These are phyloP conservation scores for Cystobasidiopsis lactophilus DNA, from an alignment of 768 basidiomycete genomes.

Conservation along the genomic window DNA sequence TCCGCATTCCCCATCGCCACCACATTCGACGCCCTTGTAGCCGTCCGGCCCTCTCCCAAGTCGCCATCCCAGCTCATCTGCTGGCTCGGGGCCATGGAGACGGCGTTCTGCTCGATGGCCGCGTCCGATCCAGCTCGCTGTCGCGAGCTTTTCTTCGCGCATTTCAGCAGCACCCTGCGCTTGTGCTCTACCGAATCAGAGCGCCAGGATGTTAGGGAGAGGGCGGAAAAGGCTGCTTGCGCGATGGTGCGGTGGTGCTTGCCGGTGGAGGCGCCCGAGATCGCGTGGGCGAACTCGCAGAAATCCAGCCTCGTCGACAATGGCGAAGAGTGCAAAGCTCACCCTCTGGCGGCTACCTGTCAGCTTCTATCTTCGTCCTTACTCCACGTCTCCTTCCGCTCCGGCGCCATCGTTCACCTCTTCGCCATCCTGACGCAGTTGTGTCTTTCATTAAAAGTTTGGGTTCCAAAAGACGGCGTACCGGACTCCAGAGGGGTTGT, in stretches of 20 bases:
- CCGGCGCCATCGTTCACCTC: slow-evolving; percentile 54
- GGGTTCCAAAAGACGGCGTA: slow-evolving; percentile 25
- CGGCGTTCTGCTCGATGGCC: slow-evolving; percentile 44
- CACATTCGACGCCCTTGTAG: slow-evolving; percentile 44
- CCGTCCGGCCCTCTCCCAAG: slow-evolving; percentile 38
- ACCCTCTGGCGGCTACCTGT: slow-evolving; percentile 38
- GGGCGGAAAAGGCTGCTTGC: not conserved
- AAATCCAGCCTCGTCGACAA: slow-evolving; percentile 15
- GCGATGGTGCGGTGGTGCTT: not conserved
- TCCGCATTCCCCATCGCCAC: slow-evolving; percentile 26
- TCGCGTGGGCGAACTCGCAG: slow-evolving; percentile 1
- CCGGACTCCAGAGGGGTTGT: slow-evolving; percentile 18
- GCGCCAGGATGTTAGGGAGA: not conserved
- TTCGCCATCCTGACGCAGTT: slow-evolving; percentile 51
- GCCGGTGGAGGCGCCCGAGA: slow-evolving; percentile 1
- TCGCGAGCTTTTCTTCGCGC: not conserved
- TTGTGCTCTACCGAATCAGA: not conserved
- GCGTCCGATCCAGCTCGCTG: slow-evolving; percentile 8
- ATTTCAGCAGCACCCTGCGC: not conserved
- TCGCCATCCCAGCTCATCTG: slow-evolving; percentile 36
- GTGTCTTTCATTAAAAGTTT: slow-evolving; percentile 38
- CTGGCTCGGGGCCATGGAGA: slow-evolving; percentile 58
- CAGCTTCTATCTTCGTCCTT: slow-evolving; percentile 43
- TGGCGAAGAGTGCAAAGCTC: no score
- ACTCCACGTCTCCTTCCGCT: slow-evolving; percentile 43